phyloP scores from a whole-genome alignment of 2,329 filamentous ascomycete genomes.

The Fusarium cyanostomum region DNA sequence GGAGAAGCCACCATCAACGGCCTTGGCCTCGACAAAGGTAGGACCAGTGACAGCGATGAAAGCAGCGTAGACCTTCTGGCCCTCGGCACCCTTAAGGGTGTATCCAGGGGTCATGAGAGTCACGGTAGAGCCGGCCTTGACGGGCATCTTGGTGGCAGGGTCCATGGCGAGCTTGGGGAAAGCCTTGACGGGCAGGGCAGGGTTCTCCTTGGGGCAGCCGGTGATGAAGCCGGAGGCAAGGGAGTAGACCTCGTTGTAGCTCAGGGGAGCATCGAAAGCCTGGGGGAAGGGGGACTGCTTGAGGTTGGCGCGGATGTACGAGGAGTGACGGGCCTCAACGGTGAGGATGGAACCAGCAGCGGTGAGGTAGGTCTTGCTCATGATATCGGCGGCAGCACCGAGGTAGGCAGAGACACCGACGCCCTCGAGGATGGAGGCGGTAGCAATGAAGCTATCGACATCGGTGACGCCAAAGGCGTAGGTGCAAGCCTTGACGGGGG shows the following conservation, averaged over 20 bases:
- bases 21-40: conserved; percentile 32
- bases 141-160: conserved; percentile 35
- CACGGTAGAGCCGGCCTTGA: conserved; percentile 40
- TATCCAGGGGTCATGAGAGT: conserved; percentile 42
- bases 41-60: conserved; percentile 46
- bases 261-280: conserved; percentile 68
- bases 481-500: conserved; percentile 61
- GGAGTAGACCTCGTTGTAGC: conserved; percentile 68
- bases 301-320: conserved; percentile 64
- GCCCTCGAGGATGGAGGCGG: conserved; percentile 71
- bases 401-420: conserved; percentile 72
- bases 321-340: conserved; percentile 70
- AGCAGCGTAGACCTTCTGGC: conserved; percentile 45
- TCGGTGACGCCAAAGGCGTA: conserved; percentile 70
- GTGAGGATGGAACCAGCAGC: conserved; percentile 71
- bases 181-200: conserved; percentile 66
- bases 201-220: conserved; percentile 63
- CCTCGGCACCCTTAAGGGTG: conserved; percentile 38
- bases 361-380: conserved; percentile 64
- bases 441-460: conserved; percentile 66
- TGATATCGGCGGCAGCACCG: conserved; percentile 69
- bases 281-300: conserved; percentile 64
- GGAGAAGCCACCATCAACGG: conserved; percentile 37
- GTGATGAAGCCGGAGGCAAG: conserved; percentile 71
- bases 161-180: conserved; percentile 60